A percentile compares a stretch with the other conserved stretches of the same genome.
Evolutionary conservation across 192 early-diverging fungal species (phyloP).

Genomic region (Podila epigama): DNA sequence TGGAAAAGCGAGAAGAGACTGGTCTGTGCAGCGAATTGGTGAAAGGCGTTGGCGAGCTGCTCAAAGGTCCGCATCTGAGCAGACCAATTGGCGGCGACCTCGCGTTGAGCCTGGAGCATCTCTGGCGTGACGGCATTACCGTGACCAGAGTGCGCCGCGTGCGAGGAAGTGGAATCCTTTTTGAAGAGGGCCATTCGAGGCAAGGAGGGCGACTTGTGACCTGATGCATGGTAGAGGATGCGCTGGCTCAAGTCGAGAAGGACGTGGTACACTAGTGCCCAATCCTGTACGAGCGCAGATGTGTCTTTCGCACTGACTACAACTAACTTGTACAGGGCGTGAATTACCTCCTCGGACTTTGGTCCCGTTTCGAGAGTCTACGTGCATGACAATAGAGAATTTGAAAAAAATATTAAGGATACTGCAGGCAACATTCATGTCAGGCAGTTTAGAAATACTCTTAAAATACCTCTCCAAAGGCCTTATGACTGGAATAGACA

Average conservation of each 20-base stretch:
- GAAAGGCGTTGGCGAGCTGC: constrained; percentile 15
- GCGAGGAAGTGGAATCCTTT: background rate
- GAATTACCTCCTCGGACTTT: background rate
- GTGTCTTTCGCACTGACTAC: constrained; percentile 8
- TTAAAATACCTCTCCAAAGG: constrained; percentile 9
- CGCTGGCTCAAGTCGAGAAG: constrained; percentile 14
- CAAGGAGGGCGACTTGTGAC: background rate
- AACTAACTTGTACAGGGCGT: constrained; percentile 4
- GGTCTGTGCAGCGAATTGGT: background rate
- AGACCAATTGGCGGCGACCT: constrained; percentile 21
- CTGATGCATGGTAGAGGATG: background rate
- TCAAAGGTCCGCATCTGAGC: constrained; percentile 24
- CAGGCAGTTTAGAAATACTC: background rate
- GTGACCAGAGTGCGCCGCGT: no score
- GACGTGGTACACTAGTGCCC: constrained; percentile 17
- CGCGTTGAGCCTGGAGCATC: constrained; percentile 1
- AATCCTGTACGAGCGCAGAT: constrained; percentile 15
- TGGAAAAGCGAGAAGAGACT: constrained; percentile 7
- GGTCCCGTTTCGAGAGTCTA: constrained; percentile 7
- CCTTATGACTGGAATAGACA: constrained; percentile 12
- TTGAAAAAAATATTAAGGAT: no score
- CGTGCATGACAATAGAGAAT: no score
- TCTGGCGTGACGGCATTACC: constrained; percentile 10
- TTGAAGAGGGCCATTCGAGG: background rate
- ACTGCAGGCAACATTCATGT: no score